Evolutionary conservation across 768 basidiomycete genomes (phyloP).

Genomic region (Leccinum fibrillosum): DNA sequence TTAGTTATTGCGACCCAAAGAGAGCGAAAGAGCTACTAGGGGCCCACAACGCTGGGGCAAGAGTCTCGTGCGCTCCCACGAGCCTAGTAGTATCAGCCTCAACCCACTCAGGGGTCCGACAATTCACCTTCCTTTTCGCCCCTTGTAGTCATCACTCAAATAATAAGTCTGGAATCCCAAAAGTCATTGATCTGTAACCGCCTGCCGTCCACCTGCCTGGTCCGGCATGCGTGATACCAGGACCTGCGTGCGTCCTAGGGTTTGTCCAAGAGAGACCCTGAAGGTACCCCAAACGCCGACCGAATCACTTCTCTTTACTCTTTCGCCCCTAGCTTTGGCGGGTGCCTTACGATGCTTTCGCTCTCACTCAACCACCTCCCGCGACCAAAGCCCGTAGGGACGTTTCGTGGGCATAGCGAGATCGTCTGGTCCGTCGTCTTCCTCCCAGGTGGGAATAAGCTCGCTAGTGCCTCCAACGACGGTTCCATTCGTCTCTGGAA

Average conservation of each 20-base stretch:
- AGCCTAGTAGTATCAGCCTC: constrained; percentile 15
- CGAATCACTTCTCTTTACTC: constrained; percentile 20
- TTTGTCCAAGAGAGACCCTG: constrained; percentile 26
- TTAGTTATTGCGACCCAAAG: constrained; percentile 1
- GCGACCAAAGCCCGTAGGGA: constrained; percentile 21
- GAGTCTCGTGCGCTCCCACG: constrained; percentile 24
- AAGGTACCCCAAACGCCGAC: constrained; percentile 18
- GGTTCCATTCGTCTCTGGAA: constrained; percentile 30
- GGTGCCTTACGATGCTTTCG: constrained; percentile 27
- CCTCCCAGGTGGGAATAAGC: constrained; percentile 22
- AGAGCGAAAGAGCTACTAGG: background rate
- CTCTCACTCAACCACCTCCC: constrained; percentile 30
- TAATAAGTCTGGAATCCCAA: constrained; percentile 28
- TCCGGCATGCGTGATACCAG: constrained; percentile 29
- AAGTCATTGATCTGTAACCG: constrained; percentile 30
- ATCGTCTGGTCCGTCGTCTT: constrained; percentile 30
- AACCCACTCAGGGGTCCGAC: constrained; percentile 32
- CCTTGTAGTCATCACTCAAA: constrained; percentile 29
- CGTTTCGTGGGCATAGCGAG: constrained; percentile 24
- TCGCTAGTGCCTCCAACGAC: constrained; percentile 29
- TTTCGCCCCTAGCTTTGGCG: constrained; percentile 20
- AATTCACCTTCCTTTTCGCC: constrained; percentile 10
- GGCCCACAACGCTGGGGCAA: background rate
- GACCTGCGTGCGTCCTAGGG: constrained; percentile 31
- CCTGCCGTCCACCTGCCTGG: constrained; percentile 32